Evolutionary conservation across 106 monocot species (phyloP).

Genomic region (Vanilla planifolia): DNA sequence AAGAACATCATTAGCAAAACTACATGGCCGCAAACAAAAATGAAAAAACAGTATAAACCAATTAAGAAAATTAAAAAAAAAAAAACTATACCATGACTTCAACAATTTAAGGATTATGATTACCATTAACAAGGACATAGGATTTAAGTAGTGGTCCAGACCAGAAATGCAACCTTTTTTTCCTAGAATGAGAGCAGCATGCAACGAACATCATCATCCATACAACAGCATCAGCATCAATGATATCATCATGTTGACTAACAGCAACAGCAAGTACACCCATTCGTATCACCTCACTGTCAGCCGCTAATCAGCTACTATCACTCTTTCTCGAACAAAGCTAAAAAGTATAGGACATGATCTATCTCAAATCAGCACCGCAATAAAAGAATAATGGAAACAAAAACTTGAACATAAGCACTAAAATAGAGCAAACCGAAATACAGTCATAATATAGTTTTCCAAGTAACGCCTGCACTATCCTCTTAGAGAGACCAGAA

Average conservation of each 20-base stretch:
- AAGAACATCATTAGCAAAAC: too few relatives aligned
- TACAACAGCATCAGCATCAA: conserved; percentile 8
- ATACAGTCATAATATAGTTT: conserved; percentile 1
- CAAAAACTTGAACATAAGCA: background rate
- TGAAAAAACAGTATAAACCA: too few relatives aligned
- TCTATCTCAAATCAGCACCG: conserved; percentile 21
- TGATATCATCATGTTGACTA: conserved; percentile 7
- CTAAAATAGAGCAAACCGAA: background rate
- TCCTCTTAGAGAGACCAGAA: background rate
- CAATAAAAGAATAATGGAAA: background rate
- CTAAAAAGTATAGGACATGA: conserved; percentile 22
- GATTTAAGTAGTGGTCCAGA: background rate
- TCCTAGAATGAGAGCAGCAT: conserved; percentile 1
- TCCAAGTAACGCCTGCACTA: too few relatives aligned
- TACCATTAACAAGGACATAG: too few relatives aligned
- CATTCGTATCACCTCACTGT: conserved; percentile 4
- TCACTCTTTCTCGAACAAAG: conserved; percentile 16
- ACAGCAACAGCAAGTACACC: conserved; percentile 9
- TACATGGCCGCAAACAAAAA: too few relatives aligned
- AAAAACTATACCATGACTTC: too few relatives aligned
- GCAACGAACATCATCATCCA: conserved; percentile 4
- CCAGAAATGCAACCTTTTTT: conserved; percentile 1
- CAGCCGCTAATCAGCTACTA: conserved; percentile 14
- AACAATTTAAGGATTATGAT: too few relatives aligned
- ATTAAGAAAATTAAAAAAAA: too few relatives aligned